Evolutionary conservation across 2,329 filamentous ascomycete genomes (phyloP), one percentile per base, ranked within the genome.

Genomic region (Fusarium irregulare): DNA sequence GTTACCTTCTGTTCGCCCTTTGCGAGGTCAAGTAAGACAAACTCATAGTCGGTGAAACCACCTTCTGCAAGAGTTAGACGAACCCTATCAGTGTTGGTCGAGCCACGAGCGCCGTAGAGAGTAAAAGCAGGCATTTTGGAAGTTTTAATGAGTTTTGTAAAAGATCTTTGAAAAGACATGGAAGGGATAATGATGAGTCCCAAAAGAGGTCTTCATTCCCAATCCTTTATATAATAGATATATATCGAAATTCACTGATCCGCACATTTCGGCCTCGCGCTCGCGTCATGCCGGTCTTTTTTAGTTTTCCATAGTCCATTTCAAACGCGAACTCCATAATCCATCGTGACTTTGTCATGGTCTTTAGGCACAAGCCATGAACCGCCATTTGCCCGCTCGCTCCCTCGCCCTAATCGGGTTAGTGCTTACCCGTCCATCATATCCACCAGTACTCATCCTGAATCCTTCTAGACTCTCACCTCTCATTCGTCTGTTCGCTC

Each of bases 401-500:
- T 64, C 12, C 21, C 6, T 4, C 2, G 11, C 5, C 50, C 25
- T 3, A 25, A 46, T 34, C 1, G 1, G 18, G 60, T 40, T 64
- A 64, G 61, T 46, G 46, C 56, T 54, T 21, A 47, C 13, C 0
- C 4, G 2, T 3, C 6, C 1, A 12, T 11, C 23, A n/a, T 45
- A 5, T n/a, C 7, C 34, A 4, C 23, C 34, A 37, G 21, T 23
- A 21, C 21, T 6, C 25, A 11, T 27, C 6, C 21, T 13, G n/a
- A 8, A 46, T 50, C 45, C 27, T 48, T 42, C n/a, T 27, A 41
- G 4, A 9, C 12, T 30, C 6, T 46, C 51, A 14, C 25, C 47
- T 59, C 20, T 56, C 37, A 74, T 73, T 68, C 49, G 41, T 41
- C 51, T 45, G 47, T 60, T 73, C 48, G 47, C 56, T 42, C 8